Evolutionary conservation across 495 filamentous ascomycete species (phyloP).

Genomic region (Aspergillus avenaceus): DNA sequence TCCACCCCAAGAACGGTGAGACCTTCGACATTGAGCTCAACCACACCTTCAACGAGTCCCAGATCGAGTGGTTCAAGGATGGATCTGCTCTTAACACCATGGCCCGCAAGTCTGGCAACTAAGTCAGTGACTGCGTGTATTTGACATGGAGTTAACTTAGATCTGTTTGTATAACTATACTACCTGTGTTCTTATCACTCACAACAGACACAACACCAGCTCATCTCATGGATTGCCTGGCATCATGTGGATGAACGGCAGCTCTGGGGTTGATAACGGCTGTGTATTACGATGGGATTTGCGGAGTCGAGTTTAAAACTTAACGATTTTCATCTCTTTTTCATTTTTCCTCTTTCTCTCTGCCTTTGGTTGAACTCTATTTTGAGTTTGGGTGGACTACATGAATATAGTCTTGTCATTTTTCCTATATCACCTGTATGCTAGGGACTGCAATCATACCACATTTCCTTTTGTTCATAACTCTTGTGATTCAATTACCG

Average conservation of each 20-base stretch:
- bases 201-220: constrained; percentile 4
- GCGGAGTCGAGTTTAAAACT: constrained; percentile 38
- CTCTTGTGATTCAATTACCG: constrained; percentile 6
- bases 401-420: constrained; percentile 46
- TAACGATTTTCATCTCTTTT: constrained; percentile 38
- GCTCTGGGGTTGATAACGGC: constrained; percentile 10
- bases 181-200: constrained; percentile 18
- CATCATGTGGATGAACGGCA: background rate
- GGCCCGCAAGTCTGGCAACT: constrained; percentile 63
- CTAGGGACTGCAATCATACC: constrained; percentile 41
- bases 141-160: constrained; percentile 4
- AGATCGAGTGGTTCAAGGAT: constrained; percentile 98
- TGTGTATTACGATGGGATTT: constrained; percentile 22
- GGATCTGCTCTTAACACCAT: constrained; percentile 97
- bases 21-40: constrained; percentile 76
- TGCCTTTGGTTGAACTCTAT: constrained; percentile 20
- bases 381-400: constrained; percentile 38
- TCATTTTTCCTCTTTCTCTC: constrained; percentile 25
- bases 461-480: constrained; percentile 30
- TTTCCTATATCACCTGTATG: constrained; percentile 39
- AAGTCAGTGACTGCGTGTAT: constrained; percentile 21
- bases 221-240: background rate
- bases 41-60: constrained; percentile 96
- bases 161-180: constrained; percentile 34
- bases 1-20: constrained; percentile 81